These are phyloP conservation scores for Inonotus hispidus DNA, from an alignment of 1,284 basidiomycete species.

Conservation along the genomic window DNA sequence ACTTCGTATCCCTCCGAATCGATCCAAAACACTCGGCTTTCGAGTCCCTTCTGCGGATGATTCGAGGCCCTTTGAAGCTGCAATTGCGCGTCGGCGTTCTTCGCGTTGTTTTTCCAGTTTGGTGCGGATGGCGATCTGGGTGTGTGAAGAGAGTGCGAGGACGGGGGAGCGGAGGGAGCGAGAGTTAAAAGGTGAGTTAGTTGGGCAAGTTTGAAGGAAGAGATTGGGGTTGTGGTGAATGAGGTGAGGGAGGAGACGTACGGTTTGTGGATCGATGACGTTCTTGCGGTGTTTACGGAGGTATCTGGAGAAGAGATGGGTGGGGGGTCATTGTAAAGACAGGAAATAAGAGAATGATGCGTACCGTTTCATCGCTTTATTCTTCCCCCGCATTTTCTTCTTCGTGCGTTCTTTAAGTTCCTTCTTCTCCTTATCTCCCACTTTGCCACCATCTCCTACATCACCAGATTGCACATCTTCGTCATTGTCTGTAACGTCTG, in stretches of 20 bases:
- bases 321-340: no score
- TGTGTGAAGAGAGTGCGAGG: not conserved
- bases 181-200: no score
- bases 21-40: slow-evolving; percentile 62
- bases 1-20: slow-evolving; percentile 39
- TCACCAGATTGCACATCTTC: slow-evolving; percentile 35
- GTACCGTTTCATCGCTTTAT: slow-evolving; percentile 77
- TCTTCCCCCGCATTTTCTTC: slow-evolving; percentile 80
- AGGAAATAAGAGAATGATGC: slow-evolving; percentile 7
- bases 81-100: slow-evolving; percentile 42
- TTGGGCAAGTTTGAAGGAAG: no score
- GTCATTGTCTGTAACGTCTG: slow-evolving; percentile 11
- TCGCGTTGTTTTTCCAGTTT: slow-evolving; percentile 63
- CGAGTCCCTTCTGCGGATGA: slow-evolving; percentile 27
- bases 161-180: slow-evolving; percentile 3
- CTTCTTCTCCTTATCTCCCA: slow-evolving; percentile 30
- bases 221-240: not conserved
- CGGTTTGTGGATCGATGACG: slow-evolving; percentile 82
- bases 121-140: slow-evolving; percentile 59
- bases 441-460: slow-evolving; percentile 20
- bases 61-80: slow-evolving; percentile 36
- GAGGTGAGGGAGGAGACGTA: slow-evolving; percentile 31
- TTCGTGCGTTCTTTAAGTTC: slow-evolving; percentile 57
- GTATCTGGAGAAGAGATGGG: slow-evolving; percentile 36
- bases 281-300: slow-evolving; percentile 89